These are phyloP conservation scores for Microcyclosporella mali DNA, from an alignment of 2,329 filamentous ascomycete genomes.

Conservation along the genomic window DNA sequence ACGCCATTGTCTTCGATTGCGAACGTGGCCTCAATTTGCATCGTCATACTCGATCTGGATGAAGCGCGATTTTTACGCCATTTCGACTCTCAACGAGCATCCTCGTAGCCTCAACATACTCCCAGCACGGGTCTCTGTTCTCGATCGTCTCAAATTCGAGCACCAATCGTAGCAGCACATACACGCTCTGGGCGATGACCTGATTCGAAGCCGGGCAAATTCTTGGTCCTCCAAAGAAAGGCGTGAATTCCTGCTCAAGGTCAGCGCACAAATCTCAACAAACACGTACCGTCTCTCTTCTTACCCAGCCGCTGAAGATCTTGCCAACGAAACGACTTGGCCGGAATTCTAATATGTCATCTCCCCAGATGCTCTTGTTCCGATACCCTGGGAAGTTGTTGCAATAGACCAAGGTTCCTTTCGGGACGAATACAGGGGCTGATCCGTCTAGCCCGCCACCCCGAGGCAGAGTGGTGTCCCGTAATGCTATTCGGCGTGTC, in stretches of 20 bases:
- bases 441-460: slow-evolving; percentile 3
- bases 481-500: background rate
- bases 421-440: slow-evolving; percentile 2
- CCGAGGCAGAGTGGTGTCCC: slow-evolving; percentile 1
- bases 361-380: background rate
- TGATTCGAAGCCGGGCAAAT: slow-evolving; percentile 1
- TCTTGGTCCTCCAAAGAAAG: slow-evolving; percentile 2
- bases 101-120: slow-evolving; percentile 1
- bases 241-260: background rate
- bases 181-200: slow-evolving; percentile 1
- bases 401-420: background rate
- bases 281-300: too few relatives aligned
- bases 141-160: slow-evolving; percentile 1
- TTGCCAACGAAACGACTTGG: slow-evolving; percentile 1
- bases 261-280: too few relatives aligned
- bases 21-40: too few relatives aligned
- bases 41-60: background rate
- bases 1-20: too few relatives aligned
- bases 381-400: slow-evolving; percentile 2
- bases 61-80: background rate
- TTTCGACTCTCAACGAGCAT: slow-evolving; percentile 2
- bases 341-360: slow-evolving; percentile 1
- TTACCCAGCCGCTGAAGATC: background rate
- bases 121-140: slow-evolving; percentile 1
- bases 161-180: background rate